phyloP scores from a whole-genome alignment of 192 early-diverging fungal genomes.

The Glomus cerebriforme region DNA sequence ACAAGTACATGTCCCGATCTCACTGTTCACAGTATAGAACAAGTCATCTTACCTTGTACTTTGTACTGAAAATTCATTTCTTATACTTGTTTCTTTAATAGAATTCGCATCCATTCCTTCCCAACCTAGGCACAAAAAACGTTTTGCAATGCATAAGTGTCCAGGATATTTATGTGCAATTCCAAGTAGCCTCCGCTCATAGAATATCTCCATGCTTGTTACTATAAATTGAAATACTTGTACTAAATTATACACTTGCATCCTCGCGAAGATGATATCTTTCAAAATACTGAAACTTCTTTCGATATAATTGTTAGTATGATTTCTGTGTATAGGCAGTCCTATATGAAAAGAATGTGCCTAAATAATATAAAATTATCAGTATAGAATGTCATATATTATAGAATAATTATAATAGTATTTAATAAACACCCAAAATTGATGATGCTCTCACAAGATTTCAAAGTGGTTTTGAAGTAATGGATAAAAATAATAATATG shows the following conservation, averaged over 20 bases:
- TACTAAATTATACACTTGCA: not conserved
- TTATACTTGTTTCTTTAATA: not conserved
- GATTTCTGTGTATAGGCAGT: too few species aligned
- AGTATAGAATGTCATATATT: not conserved
- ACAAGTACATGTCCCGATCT: too few species aligned
- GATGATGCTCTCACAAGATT: not conserved
- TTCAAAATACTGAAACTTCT: too few species aligned
- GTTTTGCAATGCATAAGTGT: not conserved
- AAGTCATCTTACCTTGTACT: too few species aligned
- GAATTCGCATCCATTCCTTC: not conserved
- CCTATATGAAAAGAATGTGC: not conserved
- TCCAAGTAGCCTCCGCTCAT: too few species aligned
- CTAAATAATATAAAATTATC: conserved; percentile 1
- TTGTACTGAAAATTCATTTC: too few species aligned
- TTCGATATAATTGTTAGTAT: too few species aligned
- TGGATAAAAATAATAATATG: not conserved
- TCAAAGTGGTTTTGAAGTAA: not conserved
- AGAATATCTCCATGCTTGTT: too few species aligned
- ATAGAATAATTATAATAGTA: not conserved
- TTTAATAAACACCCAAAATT: too few species aligned
- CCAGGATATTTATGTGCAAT: too few species aligned
- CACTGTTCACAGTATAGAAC: too few species aligned
- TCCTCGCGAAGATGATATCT: not conserved
- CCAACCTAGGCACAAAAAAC: not conserved
- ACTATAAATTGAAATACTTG: too few species aligned